phyloP scores from a whole-genome alignment of 169 alveolate genomes.

The Plasmodium chabaudi region DNA sequence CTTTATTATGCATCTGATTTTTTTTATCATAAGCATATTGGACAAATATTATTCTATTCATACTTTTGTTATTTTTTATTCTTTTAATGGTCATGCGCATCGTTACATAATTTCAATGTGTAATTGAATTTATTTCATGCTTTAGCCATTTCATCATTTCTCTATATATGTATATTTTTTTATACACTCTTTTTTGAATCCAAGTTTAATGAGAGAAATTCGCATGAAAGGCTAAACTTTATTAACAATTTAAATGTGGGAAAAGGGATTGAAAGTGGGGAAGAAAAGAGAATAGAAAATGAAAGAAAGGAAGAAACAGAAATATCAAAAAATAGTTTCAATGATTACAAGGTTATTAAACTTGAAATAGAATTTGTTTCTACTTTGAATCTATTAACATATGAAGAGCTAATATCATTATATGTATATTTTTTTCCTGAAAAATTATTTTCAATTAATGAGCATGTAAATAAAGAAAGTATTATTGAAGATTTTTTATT shows the following conservation, averaged over 20 bases:
- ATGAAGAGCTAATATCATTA: constrained; percentile 38
- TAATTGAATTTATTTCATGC: neutral
- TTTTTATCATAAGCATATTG: neutral
- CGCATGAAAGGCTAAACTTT: constrained; percentile 47
- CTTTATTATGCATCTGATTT: neutral
- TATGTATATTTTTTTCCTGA: constrained; percentile 48
- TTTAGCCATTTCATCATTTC: neutral
- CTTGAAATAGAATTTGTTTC: constrained; percentile 73
- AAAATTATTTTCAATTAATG: constrained; percentile 36
- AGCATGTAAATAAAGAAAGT: constrained; percentile 37
- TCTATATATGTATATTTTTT: neutral
- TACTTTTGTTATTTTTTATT: constrained; percentile 1
- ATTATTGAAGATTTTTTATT: constrained; percentile 55
- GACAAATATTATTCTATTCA: too few relatives aligned
- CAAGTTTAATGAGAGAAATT: constrained; percentile 44
- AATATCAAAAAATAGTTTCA: neutral
- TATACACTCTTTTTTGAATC: neutral
- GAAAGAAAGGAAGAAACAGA: constrained; percentile 20
- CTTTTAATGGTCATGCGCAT: neutral
- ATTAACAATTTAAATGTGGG: constrained; percentile 49
- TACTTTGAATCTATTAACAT: constrained; percentile 55
- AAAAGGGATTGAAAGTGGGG: constrained; percentile 14
- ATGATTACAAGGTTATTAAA: constrained; percentile 36
- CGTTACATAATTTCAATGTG: neutral
- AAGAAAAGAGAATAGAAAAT: constrained; percentile 22